Evolutionary conservation across 108 stramenopile species (phyloP).

Genomic region (Epipyxis sp.): DNA sequence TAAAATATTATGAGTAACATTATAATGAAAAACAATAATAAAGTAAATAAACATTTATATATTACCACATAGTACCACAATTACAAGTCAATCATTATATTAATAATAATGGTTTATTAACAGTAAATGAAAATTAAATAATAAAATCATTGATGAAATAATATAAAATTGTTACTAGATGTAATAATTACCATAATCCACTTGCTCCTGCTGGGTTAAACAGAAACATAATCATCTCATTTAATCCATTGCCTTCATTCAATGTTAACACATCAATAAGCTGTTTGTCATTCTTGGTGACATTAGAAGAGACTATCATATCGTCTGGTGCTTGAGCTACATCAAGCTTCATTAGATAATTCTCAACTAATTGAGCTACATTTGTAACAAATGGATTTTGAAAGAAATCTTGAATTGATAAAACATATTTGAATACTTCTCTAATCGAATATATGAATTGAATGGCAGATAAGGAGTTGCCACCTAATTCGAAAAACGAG

Average conservation of each 20-base stretch:
- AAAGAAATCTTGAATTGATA: slow-evolving; percentile 25
- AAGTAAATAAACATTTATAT: too few species aligned
- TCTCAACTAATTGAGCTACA: neutral
- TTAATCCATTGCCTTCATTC: neutral
- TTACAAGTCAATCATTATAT: too few species aligned
- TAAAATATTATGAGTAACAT: too few species aligned
- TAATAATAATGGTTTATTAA: too few species aligned
- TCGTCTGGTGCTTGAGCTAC: neutral
- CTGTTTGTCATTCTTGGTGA: neutral
- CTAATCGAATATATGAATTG: slow-evolving; percentile 14
- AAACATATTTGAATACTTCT: neutral
- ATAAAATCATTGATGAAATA: too few species aligned
- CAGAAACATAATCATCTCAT: neutral
- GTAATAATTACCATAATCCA: slow-evolving; percentile 33
- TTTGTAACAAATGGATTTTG: neutral
- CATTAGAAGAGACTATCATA: too few species aligned
- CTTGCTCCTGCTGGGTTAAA: slow-evolving; percentile 32
- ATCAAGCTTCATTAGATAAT: neutral
- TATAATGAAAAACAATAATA: too few species aligned
- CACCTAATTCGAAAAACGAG: slow-evolving; percentile 22
- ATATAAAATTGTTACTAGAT: too few species aligned
- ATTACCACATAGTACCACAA: too few species aligned
- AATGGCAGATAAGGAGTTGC: slow-evolving; percentile 24
- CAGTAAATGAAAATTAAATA: too few species aligned
- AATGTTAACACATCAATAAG: neutral